Evolutionary conservation across 2,329 filamentous ascomycete genomes (phyloP), one percentile per base, ranked within the genome.

Genomic region (Aspergillus sp.): DNA sequence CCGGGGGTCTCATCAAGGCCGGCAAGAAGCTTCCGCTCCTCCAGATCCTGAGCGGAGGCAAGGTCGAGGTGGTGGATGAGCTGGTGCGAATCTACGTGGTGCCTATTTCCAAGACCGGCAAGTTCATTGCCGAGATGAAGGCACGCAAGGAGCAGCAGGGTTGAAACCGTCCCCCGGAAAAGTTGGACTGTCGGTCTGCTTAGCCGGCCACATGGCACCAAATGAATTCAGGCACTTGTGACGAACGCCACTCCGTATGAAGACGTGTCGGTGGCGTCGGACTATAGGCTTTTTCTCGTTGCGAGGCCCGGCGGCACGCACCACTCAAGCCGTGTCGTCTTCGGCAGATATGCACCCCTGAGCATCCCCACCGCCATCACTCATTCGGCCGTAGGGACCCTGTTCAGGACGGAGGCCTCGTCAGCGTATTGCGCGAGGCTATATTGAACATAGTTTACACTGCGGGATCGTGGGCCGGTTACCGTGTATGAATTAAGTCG

Each of bases 81-180:
- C 73, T 97, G 57, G 82, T 97, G 20, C 85, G 79, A 66, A 84
- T 99, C 26, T 91, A 89, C 66, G 84, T 97, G 1, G 79, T 99
- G 58, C 93, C 93, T 0, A 86, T 82, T 63, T 73, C 70, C 3
- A 84, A 83, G 72, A 85, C 88, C 1, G 80, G 80, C 8, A 79
- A 70, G n/a, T 99, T 92, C 86, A 85, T 96, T 33, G 81, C 83
- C 57, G 88, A 94, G 62, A 92, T 91, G 69, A 97, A 96, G 77
- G 81, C 77, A 63, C 85, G 89, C 68, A 89, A 84, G 57, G 62
- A 62, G 26, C 26, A 30, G 26, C 26, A 30, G 11, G 56, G 60
- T 46, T 68, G 65, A 68, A 43, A n/a, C 17, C 22, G 19, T 44
- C 32, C 20, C 10, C 30, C 7, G 22, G 40, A 10, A 35, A 30